Percentiles rank a stretch among this genome's conserved stretches.
Evolutionary conservation across 257 asterid species (phyloP).

Genomic region (Galeopsis tetrahit): DNA sequence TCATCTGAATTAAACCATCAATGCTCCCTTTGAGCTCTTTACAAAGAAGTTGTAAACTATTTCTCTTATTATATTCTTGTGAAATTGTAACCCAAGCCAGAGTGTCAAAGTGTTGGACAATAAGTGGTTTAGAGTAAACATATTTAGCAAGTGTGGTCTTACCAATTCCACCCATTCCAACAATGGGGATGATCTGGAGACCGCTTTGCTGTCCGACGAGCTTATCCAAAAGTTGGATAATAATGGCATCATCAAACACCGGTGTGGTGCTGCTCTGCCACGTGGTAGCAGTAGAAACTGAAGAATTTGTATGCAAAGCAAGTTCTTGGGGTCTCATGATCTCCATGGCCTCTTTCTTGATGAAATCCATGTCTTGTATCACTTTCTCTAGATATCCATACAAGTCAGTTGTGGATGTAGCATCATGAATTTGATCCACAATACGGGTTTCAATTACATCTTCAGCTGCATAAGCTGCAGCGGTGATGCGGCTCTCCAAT

Average conservation of each 20-base stretch:
- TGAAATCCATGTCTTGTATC: background rate
- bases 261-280: background rate
- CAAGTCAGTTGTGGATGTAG: background rate
- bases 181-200: background rate
- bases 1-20: background rate
- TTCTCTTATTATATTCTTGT: background rate
- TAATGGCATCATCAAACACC: background rate
- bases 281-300: background rate
- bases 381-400: background rate
- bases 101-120: background rate
- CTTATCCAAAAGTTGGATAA: background rate
- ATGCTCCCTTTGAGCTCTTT: background rate
- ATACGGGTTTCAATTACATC: background rate
- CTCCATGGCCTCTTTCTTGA: background rate
- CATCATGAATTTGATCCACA: background rate
- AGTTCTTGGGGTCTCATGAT: background rate
- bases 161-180: background rate
- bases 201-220: background rate
- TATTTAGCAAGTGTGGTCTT: background rate
- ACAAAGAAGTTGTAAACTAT: background rate
- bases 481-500: background rate
- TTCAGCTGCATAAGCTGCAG: background rate
- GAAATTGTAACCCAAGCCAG: slow-evolving; percentile 2
- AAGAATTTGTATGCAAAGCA: background rate
- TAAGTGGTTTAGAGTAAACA: background rate